phyloP scores from a whole-genome alignment of 345 rosid species.

The Camelina neglecta region DNA sequence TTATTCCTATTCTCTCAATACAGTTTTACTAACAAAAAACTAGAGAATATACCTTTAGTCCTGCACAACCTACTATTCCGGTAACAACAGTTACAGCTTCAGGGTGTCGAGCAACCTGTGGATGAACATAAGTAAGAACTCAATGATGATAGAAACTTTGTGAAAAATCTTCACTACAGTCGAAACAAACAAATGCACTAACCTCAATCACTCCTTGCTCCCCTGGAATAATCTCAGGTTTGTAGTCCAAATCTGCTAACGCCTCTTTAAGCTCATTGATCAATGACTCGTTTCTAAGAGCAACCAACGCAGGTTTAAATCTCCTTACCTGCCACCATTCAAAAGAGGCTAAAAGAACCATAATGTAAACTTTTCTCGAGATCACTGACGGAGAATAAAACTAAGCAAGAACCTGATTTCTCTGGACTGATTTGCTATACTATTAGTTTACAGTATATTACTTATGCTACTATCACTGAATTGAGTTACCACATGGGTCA shows the following conservation, averaged over 20 bases:
- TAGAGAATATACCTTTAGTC: slow-evolving; percentile 64
- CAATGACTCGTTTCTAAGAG: slow-evolving; percentile 79
- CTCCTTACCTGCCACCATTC: slow-evolving; percentile 64
- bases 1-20: not conserved
- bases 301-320: slow-evolving; percentile 86
- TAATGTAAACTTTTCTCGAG: not conserved
- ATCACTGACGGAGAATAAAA: not conserved
- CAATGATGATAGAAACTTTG: not conserved
- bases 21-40: not conserved
- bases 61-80: slow-evolving; percentile 98
- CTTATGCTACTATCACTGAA: not conserved
- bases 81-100: slow-evolving; percentile 93
- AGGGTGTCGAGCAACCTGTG: slow-evolving; percentile 91
- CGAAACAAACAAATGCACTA: not conserved
- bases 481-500: not conserved
- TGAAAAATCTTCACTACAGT: slow-evolving; percentile 17
- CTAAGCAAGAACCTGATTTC: slow-evolving; percentile 6
- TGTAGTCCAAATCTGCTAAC: slow-evolving; percentile 70
- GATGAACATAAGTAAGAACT: slow-evolving; percentile 31
- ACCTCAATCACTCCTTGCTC: slow-evolving; percentile 94
- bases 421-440: slow-evolving; percentile 2
- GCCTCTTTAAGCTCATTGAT: slow-evolving; percentile 82
- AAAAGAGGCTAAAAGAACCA: slow-evolving; percentile 22
- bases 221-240: slow-evolving; percentile 95
- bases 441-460: not conserved